phyloP scores from a whole-genome alignment of 2,329 filamentous ascomycete species.

The Bipolaris gigantea region DNA sequence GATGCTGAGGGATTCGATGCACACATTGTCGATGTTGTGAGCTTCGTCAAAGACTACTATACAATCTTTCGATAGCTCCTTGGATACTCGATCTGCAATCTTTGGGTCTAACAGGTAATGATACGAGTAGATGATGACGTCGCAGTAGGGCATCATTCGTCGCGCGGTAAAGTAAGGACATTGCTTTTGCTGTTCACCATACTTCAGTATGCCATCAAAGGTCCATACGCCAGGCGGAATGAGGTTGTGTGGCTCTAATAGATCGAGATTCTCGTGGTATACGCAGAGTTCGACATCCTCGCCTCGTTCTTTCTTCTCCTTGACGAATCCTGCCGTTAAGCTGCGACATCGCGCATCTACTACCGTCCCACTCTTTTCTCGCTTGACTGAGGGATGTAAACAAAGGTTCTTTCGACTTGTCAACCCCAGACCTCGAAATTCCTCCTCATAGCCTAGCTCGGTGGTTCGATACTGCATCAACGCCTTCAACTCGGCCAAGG shows the following conservation, averaged over 20 bases:
- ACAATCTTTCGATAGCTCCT: slow-evolving; percentile 94
- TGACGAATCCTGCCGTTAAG: slow-evolving; percentile 93
- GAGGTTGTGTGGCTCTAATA: slow-evolving; percentile 91
- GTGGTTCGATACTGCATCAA: slow-evolving; percentile 94
- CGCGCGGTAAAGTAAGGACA: slow-evolving; percentile 96
- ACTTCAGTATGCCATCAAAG: slow-evolving; percentile 81
- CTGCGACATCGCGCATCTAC: slow-evolving; percentile 97
- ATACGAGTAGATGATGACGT: slow-evolving; percentile 99
- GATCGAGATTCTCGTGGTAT: slow-evolving; percentile 97
- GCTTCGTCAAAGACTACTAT: slow-evolving; percentile 99
- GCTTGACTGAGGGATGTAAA: slow-evolving; percentile 91
- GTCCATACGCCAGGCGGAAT: slow-evolving; percentile 96
- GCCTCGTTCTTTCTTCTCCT: slow-evolving; percentile 93
- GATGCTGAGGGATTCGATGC: slow-evolving; percentile 95
- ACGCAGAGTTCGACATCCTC: slow-evolving; percentile 93
- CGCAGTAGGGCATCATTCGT: slow-evolving; percentile 99
- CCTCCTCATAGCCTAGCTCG: slow-evolving; percentile 86
- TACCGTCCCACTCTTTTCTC: slow-evolving; percentile 90
- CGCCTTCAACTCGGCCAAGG: slow-evolving; percentile 83
- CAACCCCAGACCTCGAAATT: slow-evolving; percentile 87
- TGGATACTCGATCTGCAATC: slow-evolving; percentile 92
- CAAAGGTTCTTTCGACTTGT: slow-evolving; percentile 98
- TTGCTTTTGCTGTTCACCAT: slow-evolving; percentile 94
- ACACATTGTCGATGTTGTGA: slow-evolving; percentile 99
- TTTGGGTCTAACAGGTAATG: slow-evolving; percentile 98